Conservation (phyloP, 225 moss, liverwort and hornwort species). For the Rhytidiadelphus loreus region DNA sequence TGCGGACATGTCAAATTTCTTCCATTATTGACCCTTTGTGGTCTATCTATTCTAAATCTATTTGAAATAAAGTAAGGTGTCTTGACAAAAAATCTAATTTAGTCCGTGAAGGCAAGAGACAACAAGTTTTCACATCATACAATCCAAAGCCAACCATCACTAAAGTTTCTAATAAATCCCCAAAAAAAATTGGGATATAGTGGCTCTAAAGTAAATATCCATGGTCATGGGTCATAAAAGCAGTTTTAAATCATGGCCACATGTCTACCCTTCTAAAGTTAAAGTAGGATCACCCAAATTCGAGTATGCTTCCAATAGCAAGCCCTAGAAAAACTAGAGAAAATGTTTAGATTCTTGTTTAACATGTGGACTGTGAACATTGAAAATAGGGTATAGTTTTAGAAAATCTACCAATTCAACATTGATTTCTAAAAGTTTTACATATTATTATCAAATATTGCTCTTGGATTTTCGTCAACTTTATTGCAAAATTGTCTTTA, state of each 20-base stretch:
- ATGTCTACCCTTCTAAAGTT: fast-evolving
- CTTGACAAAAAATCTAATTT: neutral
- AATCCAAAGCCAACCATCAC: neutral
- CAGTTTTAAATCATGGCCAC: fast-evolving
- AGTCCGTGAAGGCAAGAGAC: neutral
- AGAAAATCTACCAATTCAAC: neutral
- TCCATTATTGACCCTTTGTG: neutral
- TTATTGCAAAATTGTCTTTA: neutral
- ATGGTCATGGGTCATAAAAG: fast-evolving
- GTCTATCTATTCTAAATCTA: neutral
- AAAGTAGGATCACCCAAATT: neutral
- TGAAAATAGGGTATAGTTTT: neutral
- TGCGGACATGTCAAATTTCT: neutral
- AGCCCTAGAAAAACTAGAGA: fast-evolving
- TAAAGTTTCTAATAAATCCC: neutral
- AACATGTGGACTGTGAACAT: neutral
- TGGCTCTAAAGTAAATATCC: neutral
- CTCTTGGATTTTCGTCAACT: fast-evolving
- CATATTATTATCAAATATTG: neutral
- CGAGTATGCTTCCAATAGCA: neutral
- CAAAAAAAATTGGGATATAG: neutral
- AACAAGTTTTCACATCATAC: neutral
- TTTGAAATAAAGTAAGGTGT: fast-evolving
- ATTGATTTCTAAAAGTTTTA: neutral
- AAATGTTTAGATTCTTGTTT: neutral